Evolutionary conservation across 148 eudicot species (phyloP), one percentile per base, ranked within the genome.

Genomic region (Rhododendron kiyosumense): DNA sequence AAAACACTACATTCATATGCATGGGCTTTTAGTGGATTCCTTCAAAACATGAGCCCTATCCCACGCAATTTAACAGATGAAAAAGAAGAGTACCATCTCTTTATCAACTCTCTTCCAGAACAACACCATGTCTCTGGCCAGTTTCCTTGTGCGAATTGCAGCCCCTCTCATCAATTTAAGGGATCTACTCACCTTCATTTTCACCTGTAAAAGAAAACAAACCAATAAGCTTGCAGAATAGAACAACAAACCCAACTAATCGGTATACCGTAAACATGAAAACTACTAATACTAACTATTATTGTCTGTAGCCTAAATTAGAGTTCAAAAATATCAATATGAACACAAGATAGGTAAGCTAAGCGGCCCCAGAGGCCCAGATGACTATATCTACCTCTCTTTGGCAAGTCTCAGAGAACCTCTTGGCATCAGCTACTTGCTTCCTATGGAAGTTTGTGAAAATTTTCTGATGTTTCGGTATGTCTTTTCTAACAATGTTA

Each of bases 101-200:
- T 95, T 97, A 86, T 97, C 99, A 83, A 93, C 89, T 93, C 94
- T 91, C 91, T 97, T 97, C 99, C 99, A 97, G 84, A 94, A 95
- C 54, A 95, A 91, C 90, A 97, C 85, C 98, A 97, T 94, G 89
- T 95, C 99, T 91, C 99, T 92, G n/a, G 98, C 93, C 86, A 97
- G 91, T 88, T 93, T 97, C 89, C 98, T 91, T 83, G 98, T 94
- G 85, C 98, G 94, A 79, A 89, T 90, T 59, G 93, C 89, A 85
- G 95, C 98, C 88, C 94, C 94, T 90, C 91, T 93, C 96, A 97
- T 93, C 88, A 93, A 89, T 84, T 92, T 93, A 67, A 93, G 93
- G 59, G 99, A 97, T 90, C 98, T 93, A 87, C 93, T 90, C 59
- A 95, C 95, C 89, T 97, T 97, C 95, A 94, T 83, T 93, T 97